Evolutionary conservation across 176 grass and related monocot genomes (phyloP).

Genomic region (Zea mays): DNA sequence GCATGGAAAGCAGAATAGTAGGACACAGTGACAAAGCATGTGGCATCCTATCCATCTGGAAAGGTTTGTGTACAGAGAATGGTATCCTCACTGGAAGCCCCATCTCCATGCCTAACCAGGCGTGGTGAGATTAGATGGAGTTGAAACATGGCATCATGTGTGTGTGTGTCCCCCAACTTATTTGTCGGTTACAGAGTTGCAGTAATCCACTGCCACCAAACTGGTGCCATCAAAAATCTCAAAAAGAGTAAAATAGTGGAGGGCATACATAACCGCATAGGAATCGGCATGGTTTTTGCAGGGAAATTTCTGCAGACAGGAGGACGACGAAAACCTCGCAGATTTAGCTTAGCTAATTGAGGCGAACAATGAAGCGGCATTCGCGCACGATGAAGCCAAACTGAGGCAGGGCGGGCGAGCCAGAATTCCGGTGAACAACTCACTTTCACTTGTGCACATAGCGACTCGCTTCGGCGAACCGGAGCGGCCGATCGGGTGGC

Average conservation of each 20-base stretch:
- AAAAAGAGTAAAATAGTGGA: background rate
- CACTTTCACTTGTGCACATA: background rate
- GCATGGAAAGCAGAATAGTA: conserved; percentile 9
- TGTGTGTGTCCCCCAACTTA: background rate
- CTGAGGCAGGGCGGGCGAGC: background rate
- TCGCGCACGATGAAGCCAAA: background rate
- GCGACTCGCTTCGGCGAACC: too few species aligned
- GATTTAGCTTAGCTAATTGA: background rate
- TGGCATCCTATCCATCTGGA: conserved; percentile 34
- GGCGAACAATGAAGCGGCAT: background rate
- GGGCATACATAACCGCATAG: background rate
- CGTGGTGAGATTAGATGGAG: background rate
- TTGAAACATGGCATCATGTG: conserved; percentile 4
- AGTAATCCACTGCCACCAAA: background rate
- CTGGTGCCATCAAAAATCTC: background rate
- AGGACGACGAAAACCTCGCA: background rate
- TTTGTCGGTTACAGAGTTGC: background rate
- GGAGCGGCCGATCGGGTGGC: too few species aligned
- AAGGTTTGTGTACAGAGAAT: background rate
- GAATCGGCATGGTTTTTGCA: conserved; percentile 1
- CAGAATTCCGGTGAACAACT: conserved; percentile 6
- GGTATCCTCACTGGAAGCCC: conserved; percentile 18
- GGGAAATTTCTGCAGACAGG: background rate
- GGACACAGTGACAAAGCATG: conserved; percentile 28
- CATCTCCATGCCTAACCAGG: background rate